Conservation (phyloP, 108 stramenopile species). For the Aurantiochytrium sp. region DNA sequence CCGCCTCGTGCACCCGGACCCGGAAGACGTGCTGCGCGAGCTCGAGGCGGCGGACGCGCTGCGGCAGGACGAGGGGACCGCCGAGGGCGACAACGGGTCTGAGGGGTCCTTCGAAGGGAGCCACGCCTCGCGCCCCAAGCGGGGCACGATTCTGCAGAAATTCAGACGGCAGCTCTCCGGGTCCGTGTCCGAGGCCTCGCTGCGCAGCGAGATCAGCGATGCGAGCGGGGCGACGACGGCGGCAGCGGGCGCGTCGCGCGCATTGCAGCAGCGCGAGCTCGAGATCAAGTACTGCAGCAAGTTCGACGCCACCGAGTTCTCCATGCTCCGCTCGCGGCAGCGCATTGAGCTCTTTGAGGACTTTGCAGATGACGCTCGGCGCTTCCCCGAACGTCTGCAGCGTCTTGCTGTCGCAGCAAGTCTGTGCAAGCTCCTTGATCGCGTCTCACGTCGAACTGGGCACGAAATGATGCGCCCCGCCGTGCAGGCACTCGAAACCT, state of each 20-base stretch:
- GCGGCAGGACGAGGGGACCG: too few species aligned
- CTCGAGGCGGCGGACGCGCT: too few species aligned
- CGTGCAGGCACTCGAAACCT: neutral
- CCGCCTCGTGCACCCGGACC: too few species aligned
- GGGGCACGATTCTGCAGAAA: neutral
- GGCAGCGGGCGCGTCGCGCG: neutral
- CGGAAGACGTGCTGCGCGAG: too few species aligned
- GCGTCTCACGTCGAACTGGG: neutral
- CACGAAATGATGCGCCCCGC: neutral
- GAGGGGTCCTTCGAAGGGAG: too few species aligned
- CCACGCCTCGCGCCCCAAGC: too few species aligned
- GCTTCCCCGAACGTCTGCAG: neutral
- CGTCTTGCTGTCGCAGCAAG: neutral
- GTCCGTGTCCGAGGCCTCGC: neutral
- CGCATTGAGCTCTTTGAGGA: neutral
- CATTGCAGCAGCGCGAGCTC: neutral
- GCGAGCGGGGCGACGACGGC: neutral
- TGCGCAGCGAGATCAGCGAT: neutral
- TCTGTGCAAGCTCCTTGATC: neutral
- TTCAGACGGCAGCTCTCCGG: neutral
- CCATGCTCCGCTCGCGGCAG: neutral
- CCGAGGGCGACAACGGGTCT: too few species aligned
- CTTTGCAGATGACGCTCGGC: neutral
- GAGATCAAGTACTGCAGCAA: neutral
- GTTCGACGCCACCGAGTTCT: neutral